Evolutionary conservation across 352 stramenopile species (phyloP).

Genomic region (Globisporangium canariense): DNA sequence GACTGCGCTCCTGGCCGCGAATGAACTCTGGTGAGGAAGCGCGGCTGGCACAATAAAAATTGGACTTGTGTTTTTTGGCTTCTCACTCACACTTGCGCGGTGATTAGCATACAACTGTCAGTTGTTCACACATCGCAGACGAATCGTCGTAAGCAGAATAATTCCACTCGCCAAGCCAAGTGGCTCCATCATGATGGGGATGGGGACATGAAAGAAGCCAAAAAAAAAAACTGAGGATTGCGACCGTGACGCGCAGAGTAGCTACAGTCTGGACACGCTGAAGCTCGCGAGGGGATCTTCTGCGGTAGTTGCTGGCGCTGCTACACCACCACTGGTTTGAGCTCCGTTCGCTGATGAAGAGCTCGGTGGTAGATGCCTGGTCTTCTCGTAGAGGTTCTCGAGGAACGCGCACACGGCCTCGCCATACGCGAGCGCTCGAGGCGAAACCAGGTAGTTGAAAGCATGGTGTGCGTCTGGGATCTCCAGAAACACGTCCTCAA

Average conservation of each 20-base stretch:
- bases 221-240: constrained; percentile 5
- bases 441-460: constrained; percentile 62
- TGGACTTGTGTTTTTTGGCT: not conserved
- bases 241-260: not conserved
- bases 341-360: not conserved
- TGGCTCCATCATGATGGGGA: constrained; percentile 1
- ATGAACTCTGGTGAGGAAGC: not conserved
- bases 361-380: constrained; percentile 29
- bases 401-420: constrained; percentile 60
- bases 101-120: not conserved
- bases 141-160: not conserved
- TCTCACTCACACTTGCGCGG: no score
- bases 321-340: not conserved
- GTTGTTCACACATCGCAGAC: constrained; percentile 15
- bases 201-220: not conserved
- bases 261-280: not conserved
- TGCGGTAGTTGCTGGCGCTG: not conserved
- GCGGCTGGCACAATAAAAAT: not conserved
- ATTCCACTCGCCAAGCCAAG: not conserved
- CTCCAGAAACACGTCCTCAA: constrained; percentile 55
- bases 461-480: constrained; percentile 53
- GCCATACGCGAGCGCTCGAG: constrained; percentile 43
- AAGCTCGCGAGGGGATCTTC: constrained; percentile 1
- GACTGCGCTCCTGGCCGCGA: constrained; percentile 31
- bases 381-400: constrained; percentile 47